Base-by-base conservation (phyloP, 305 asterid species). In the Salvia sclarea region DNA sequence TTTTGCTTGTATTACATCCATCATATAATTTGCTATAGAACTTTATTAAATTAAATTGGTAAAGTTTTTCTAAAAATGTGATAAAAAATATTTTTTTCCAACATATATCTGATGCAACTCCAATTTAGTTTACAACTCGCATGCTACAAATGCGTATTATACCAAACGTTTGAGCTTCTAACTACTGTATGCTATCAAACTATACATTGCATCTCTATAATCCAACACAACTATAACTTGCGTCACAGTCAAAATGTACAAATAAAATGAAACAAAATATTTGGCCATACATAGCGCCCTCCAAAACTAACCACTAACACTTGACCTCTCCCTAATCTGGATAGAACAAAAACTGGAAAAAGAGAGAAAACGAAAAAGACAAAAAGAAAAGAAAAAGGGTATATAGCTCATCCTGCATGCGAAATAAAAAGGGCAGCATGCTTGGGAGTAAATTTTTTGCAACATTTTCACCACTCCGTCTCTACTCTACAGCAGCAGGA, bases 381-480 rank as follows among this genome's bases (percentile, higher is more conserved):
- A n/a, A n/a, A n/a, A n/a, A n/a, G n/a, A n/a, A n/a, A n/a, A n/a
- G n/a, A 6, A 41, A 62, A 25, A 8, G 20, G 25, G 13, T 16
- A 24, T 5, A 56, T 52, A 60, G 60, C 68, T 64, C 61, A 47
- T 71, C 76, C 43, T 48, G 86, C 86, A 77, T 72, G 85, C 86
- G 66, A 54, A 68, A 44, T 73, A 70, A 79, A 57, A 84, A 76
- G 64, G 57, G 64, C 52, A 61, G 81, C 83, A 73, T 75, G 89
- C 86, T 66, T 56, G 57, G 57, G 61, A 37, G 55, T 56, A 68
- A 49, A n/a, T n/a, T 6, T 22, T 47, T 55, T 16, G 25, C 10
- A 14, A 55, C 17, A 62, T 20, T 14, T 43, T 54, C 52, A 47
- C 71, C 48, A 53, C 40, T 12, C 18, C 56, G 20, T 68, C 57